Evolutionary conservation across 2,329 filamentous ascomycete genomes (phyloP).

Genomic region (Aspergillus awamori): DNA sequence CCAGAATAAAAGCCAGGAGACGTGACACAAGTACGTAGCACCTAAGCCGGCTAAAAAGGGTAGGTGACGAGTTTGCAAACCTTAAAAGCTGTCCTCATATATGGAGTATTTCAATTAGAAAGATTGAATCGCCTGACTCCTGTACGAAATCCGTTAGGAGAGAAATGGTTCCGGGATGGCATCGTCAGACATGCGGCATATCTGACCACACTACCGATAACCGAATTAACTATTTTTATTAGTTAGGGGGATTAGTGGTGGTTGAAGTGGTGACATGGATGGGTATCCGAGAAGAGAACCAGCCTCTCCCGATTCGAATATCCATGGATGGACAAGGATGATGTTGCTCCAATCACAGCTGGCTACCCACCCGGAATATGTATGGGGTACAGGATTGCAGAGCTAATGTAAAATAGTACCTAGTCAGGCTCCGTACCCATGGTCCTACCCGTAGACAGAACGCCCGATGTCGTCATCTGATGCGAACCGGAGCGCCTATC

Average conservation of each 20-base stretch:
- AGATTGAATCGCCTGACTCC: background rate
- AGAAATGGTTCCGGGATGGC: background rate
- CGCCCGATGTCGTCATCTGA: conserved; percentile 2
- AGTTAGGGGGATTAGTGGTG: background rate
- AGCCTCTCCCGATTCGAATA: background rate
- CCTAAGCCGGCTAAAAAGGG: too few species aligned
- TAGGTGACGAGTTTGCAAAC: too few species aligned
- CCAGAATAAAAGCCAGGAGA: too few species aligned
- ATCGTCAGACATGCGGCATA: background rate
- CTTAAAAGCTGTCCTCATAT: too few species aligned
- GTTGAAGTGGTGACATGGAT: background rate
- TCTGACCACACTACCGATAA: background rate
- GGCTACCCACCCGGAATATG: background rate
- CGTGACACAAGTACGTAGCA: too few species aligned
- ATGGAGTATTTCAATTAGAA: too few species aligned
- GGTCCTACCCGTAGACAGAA: conserved; percentile 1
- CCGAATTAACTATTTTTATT: background rate
- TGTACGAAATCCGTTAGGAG: background rate
- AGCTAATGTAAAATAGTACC: conserved; percentile 4
- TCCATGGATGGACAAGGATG: background rate
- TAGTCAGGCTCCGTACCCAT: conserved; percentile 5
- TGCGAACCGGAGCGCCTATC: background rate
- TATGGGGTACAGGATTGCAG: conserved; percentile 5
- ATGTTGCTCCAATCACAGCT: background rate
- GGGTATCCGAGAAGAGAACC: background rate